A percentile compares a stretch with the other conserved stretches of the same genome.
Conservation (phyloP, 768 basidiomycete genomes). For the Chalciporus sphaerocephalus region DNA sequence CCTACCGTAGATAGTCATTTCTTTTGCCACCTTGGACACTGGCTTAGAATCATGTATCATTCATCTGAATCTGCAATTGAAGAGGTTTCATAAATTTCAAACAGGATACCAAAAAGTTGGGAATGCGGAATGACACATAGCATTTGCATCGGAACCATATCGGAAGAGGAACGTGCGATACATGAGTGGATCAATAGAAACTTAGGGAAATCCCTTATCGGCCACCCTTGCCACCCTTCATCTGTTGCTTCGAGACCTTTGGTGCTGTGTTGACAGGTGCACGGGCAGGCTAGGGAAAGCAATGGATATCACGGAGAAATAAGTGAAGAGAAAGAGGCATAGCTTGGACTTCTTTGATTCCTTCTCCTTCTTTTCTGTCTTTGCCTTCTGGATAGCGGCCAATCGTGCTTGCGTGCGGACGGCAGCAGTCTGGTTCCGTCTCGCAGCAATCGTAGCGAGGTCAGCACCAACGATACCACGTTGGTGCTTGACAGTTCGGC, state of each 20-base stretch:
- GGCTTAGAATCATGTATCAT: slow-evolving; percentile 16
- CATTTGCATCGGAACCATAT: slow-evolving; percentile 15
- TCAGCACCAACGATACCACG: slow-evolving; percentile 98
- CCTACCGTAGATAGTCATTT: slow-evolving; percentile 5
- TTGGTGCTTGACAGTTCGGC: slow-evolving; percentile 95
- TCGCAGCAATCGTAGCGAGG: slow-evolving; percentile 84
- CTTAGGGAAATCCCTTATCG: slow-evolving; percentile 42
- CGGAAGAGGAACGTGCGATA: slow-evolving; percentile 24
- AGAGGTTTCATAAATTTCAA: neutral
- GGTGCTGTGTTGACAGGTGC: slow-evolving; percentile 56
- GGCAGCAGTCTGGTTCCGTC: slow-evolving; percentile 87
- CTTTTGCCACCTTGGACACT: slow-evolving; percentile 10
- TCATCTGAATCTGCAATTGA: neutral
- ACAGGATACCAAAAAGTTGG: neutral
- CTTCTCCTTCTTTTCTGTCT: slow-evolving; percentile 96
- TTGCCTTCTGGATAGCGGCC: slow-evolving; percentile 88
- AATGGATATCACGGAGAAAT: slow-evolving; percentile 4
- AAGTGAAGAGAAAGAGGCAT: neutral
- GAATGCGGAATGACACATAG: slow-evolving; percentile 4
- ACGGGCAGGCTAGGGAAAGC: slow-evolving; percentile 48
- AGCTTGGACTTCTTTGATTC: slow-evolving; percentile 89
- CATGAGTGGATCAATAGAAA: slow-evolving; percentile 8
- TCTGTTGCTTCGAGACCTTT: slow-evolving; percentile 92
- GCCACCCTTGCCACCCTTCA: slow-evolving; percentile 85
- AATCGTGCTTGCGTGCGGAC: slow-evolving; percentile 76